Evolutionary conservation across 257 asterid species (phyloP).

Genomic region (Lavandula angustifolia): DNA sequence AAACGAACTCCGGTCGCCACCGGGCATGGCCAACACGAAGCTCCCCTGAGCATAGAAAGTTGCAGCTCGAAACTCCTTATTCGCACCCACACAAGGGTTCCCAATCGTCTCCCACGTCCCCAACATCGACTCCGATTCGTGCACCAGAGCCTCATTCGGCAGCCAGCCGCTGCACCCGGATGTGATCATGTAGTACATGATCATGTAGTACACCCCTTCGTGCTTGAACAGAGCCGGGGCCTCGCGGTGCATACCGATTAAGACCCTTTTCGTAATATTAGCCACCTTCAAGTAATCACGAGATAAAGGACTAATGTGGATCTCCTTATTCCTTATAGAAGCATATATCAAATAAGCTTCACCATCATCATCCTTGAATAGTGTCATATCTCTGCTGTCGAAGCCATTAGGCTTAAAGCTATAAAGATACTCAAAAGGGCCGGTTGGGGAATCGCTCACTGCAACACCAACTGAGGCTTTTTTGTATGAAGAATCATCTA

Average conservation of each 20-base stretch:
- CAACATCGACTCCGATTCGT: constrained; percentile 62
- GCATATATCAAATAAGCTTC: constrained; percentile 58
- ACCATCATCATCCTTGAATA: constrained; percentile 66
- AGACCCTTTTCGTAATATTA: constrained; percentile 35
- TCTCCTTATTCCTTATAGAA: constrained; percentile 58
- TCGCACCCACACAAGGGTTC: constrained; percentile 79
- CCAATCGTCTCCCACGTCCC: constrained; percentile 88
- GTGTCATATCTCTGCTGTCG: constrained; percentile 72
- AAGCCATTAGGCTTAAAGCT: constrained; percentile 66
- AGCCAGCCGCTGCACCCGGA: constrained; percentile 92
- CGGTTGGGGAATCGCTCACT: constrained; percentile 50
- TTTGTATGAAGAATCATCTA: constrained; percentile 54
- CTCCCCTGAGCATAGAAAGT: constrained; percentile 73
- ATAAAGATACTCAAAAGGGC: constrained; percentile 53
- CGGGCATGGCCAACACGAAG: constrained; percentile 64
- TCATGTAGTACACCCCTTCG: constrained; percentile 54
- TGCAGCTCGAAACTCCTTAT: constrained; percentile 50
- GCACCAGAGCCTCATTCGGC: constrained; percentile 77
- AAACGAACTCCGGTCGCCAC: constrained; percentile 42
- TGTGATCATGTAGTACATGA: constrained; percentile 73
- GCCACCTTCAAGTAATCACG: constrained; percentile 48
- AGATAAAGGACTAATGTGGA: constrained; percentile 52
- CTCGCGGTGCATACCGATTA: constrained; percentile 68
- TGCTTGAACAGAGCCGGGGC: constrained; percentile 78
- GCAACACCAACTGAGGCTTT: constrained; percentile 76